Base-by-base conservation (phyloP, 2,329 filamentous ascomycete genomes). In the Pseudogymnoascus pannorum region DNA sequence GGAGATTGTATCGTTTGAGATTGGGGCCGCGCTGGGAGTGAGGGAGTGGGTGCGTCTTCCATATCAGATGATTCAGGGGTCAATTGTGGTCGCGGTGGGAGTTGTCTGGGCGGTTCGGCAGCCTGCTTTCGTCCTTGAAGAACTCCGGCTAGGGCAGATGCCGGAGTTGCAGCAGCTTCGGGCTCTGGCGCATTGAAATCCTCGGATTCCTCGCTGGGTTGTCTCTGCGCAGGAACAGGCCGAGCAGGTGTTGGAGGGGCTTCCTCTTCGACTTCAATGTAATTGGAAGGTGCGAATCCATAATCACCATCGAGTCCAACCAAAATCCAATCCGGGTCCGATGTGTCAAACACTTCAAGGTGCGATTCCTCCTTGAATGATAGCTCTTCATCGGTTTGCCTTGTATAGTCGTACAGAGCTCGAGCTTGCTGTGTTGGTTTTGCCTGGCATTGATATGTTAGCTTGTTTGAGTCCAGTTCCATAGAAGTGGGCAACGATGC, bases 371-470 rank as follows among this genome's bases (percentile, higher is more conserved):
- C 94, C 57, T 90, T 84, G 72, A 99, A 97, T 22, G 93, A 97
- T 8, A 99, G 81, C 76, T 99, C 94, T 75, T 99, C 94, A 72
- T 99, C 94, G 22, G 94, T 99, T 77, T 99, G 94, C 69, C 93
- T 86, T 58, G 90, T 90, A 74, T 99, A 99, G 74, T 99, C 94
- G 78, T 93, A 99, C n/a, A 97, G 83, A n/a, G 94, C 91, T 74
- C 88, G 92, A 58, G 93, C 94, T 67, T 87, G 81, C 64, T 84
- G 79, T 64, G 84, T 75, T 22, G 89, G 83, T 69, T 81, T 77
- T 62, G 87, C 87, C 86, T 91, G 67, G 63, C 63, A 18, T 38
- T 26, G 31, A 26, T 20, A 33, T 57, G 58, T 65, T 54, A 67
- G 65, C 58, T 44, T 31, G 18, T 18, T n/a, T 12, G 16, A 54